Evolutionary conservation across 495 filamentous ascomycete genomes (phyloP).

Genomic region (Aspergillus conjunctus): DNA sequence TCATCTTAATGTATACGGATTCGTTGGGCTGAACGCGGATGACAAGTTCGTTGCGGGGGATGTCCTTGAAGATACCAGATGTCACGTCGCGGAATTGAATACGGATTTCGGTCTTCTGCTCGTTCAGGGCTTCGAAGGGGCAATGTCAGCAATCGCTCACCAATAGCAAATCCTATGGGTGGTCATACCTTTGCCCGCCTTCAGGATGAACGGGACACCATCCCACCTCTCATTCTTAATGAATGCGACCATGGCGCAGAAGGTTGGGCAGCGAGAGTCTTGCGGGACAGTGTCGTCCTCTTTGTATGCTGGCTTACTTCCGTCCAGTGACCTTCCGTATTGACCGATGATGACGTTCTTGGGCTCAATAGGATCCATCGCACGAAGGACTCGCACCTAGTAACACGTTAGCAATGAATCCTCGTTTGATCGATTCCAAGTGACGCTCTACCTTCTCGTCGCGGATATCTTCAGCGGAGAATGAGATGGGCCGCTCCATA

Average conservation of each 20-base stretch:
- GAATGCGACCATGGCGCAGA: slow-evolving; percentile 93
- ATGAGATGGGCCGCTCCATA: slow-evolving; percentile 98
- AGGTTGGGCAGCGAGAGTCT: slow-evolving; percentile 95
- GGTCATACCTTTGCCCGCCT: slow-evolving; percentile 87
- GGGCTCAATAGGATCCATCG: slow-evolving; percentile 93
- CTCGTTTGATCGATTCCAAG: neutral
- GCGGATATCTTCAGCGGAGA: slow-evolving; percentile 97
- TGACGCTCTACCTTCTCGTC: slow-evolving; percentile 83
- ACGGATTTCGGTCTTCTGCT: slow-evolving; percentile 99
- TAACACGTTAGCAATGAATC: slow-evolving; percentile 1
- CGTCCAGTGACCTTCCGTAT: slow-evolving; percentile 95
- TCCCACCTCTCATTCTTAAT: slow-evolving; percentile 99
- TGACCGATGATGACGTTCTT: slow-evolving; percentile 99
- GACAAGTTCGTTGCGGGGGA: slow-evolving; percentile 97
- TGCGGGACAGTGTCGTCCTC: slow-evolving; percentile 99
- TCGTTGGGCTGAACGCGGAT: slow-evolving; percentile 99
- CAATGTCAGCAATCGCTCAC: neutral
- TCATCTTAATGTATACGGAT: slow-evolving; percentile 99
- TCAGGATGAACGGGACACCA: slow-evolving; percentile 98
- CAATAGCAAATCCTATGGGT: neutral
- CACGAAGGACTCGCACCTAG: slow-evolving; percentile 79
- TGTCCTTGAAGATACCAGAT: slow-evolving; percentile 99
- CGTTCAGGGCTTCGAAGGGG: slow-evolving; percentile 72
- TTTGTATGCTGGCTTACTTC: slow-evolving; percentile 96
- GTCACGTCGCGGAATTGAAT: slow-evolving; percentile 99